A percentile compares a stretch with the other conserved stretches of the same genome.
Conservation (phyloP, 352 stramenopile genomes). For the Thraustochytrium striatum region DNA sequence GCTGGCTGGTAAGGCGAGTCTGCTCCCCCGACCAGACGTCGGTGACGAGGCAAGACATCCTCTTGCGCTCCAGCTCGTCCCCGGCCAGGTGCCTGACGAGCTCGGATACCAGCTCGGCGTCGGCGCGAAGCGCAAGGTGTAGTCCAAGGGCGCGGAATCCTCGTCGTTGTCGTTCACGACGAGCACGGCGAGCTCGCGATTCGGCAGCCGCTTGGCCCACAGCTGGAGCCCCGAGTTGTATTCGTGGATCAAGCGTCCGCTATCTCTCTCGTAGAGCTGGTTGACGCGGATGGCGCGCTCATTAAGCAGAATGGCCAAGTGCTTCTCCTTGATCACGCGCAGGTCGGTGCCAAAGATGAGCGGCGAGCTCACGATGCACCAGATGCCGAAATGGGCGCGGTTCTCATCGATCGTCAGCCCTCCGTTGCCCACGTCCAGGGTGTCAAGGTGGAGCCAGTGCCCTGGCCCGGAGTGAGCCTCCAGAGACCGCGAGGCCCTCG, state of each 20-base stretch:
- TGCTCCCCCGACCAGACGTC: too few relatives aligned
- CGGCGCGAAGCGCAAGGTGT: too few relatives aligned
- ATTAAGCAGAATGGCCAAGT: conserved; percentile 61
- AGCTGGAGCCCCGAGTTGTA: background rate
- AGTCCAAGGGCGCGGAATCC: background rate
- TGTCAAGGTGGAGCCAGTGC: background rate
- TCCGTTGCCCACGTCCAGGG: conserved; percentile 58
- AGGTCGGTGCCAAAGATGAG: conserved; percentile 64
- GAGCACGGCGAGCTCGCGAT: background rate
- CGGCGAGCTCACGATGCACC: conserved; percentile 61
- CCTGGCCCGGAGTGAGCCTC: background rate
- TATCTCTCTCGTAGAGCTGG: conserved; percentile 48
- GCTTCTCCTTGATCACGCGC: conserved; percentile 49
- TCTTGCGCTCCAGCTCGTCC: too few relatives aligned
- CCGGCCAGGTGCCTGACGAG: too few relatives aligned
- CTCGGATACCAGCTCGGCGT: too few relatives aligned
- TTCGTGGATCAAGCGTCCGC: background rate
- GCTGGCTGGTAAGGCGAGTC: too few relatives aligned
- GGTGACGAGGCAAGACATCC: too few relatives aligned
- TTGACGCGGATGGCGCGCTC: conserved; percentile 61
- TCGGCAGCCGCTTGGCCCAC: background rate
- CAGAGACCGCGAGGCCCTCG: background rate
- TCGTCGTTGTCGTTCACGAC: background rate
- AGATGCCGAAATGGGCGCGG: conserved; percentile 62
- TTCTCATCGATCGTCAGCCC: conserved; percentile 58